Base-by-base conservation (phyloP, 257 asterid genomes). In the Solanum ossicruentum region DNA sequence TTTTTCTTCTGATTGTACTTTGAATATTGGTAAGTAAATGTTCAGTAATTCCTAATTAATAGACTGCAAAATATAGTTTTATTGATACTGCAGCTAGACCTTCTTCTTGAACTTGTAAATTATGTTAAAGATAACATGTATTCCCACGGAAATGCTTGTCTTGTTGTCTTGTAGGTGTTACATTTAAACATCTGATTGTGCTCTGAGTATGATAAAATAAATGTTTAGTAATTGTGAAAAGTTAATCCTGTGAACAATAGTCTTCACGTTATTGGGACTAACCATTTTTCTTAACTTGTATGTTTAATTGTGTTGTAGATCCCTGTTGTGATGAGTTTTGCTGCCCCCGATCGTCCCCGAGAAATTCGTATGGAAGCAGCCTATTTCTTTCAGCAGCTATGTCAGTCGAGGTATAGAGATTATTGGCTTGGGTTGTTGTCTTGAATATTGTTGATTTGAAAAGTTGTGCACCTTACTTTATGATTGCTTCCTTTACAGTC, bases 341-440 rank as follows among this genome's bases (percentile, higher is more conserved):
- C 99, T 28, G 92, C 91, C 84, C 98, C 94, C 81, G 99, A 97
- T 86, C 98, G 95, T 73, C 98, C 98, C 32, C 91, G 94, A 20
- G 99, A 97, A 91, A 91, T 97, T 84, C 99, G 99, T 87, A 92
- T 93, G 92, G 99, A 95, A 93, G 99, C 99, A 78, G 99, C 99
- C 58, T 95, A 84, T 88, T 97, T 97, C 87, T 83, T 97, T 70
- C 99, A 93, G 90, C 99, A 95, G 86, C 99, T 97, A 85, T 97
- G 99, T 88, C 98, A 93, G 85, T 95, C 99, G 83, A 97, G 99
- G 99, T 97, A 75, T 88, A 32, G 80, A 56, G n/a, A 80, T 86
- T 83, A 69, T 67, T 67, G 83, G 23, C 69, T 56, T 87, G 23
- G 63, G 12, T 54, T 17, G 80, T 80, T 83, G 23, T 60, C 32